Percentiles rank a stretch among this genome's conserved stretches.
These are phyloP conservation scores for Hypoxylon fuscum DNA, from an alignment of 495 filamentous ascomycete species.

Conservation along the genomic window DNA sequence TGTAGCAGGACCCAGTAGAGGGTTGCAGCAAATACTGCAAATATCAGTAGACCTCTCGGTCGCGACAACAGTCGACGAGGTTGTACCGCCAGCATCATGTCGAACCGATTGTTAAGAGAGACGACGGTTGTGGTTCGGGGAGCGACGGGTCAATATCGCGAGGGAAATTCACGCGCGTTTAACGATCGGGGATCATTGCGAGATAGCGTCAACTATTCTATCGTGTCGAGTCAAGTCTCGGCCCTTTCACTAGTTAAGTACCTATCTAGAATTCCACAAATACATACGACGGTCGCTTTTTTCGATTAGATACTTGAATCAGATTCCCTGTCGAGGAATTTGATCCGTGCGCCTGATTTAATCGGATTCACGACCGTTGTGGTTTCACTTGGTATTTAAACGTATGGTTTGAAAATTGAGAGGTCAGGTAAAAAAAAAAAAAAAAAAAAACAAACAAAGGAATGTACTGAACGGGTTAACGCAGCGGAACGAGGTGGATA, in stretches of 20 bases:
- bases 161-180: conserved; percentile 15
- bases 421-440: too few species aligned
- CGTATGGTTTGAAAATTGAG: too few species aligned
- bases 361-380: not conserved
- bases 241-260: too few species aligned
- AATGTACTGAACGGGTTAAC: conserved; percentile 30
- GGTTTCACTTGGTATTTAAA: too few species aligned
- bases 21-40: conserved; percentile 39
- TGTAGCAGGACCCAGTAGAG: conserved; percentile 47
- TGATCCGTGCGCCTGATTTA: conserved; percentile 10
- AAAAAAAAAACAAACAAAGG: conserved; percentile 1
- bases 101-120: conserved; percentile 11
- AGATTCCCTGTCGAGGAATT: conserved; percentile 28
- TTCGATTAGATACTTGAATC: conserved; percentile 7
- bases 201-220: conserved; percentile 6
- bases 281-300: conserved; percentile 5
- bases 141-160: conserved; percentile 28
- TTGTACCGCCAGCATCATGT: conserved; percentile 48
- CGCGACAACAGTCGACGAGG: conserved; percentile 61
- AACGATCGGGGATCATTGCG: conserved; percentile 27
- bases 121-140: conserved; percentile 3
- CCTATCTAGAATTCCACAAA: too few species aligned
- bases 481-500: conserved; percentile 12
- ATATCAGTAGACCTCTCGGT: conserved; percentile 50
- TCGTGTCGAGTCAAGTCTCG: conserved; percentile 2